Base-by-base conservation (phyloP, 2,329 filamentous ascomycete species). In the Podosphaera leucotricha region DNA sequence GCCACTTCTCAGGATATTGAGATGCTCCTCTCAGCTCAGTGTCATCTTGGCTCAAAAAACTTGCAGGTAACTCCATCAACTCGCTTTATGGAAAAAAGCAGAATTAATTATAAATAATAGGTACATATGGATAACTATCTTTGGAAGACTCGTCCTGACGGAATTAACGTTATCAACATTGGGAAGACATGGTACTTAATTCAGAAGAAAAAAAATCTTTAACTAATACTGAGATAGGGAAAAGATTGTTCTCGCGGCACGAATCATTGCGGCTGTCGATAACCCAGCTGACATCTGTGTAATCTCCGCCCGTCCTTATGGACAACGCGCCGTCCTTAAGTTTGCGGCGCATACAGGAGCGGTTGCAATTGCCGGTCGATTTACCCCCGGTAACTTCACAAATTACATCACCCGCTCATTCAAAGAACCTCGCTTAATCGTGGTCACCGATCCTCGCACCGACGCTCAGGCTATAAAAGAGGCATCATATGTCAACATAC, bases 341-440 rank as follows among this genome's bases (percentile, higher is more conserved):
- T 98, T 98, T 72, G 90, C 90, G 61, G 72, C 85, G 54, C 90
- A 98, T 80, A 98, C 90, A 56, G 90, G 90, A 65, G 86, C 92
- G 61, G 82, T 85, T 61, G 82, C 90, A 66, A 98, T 98, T 62
- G 92, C 90, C 61, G 90, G 90, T 72, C 90, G 90, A 66, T 98
- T 98, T 81, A 98, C 90, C 64, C 90, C 90, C 65, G 90, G 90
- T 82, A 93, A 87, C 69, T 98, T 98, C 80, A 98, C 90, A 76
- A 98, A 98, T 79, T 98, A 98, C 81, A 98, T 98, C 80, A 98
- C 92, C 68, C 87, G 90, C 63, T 95, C 90, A 55, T 98, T 98
- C 85, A 94, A 94, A 80, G 90, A 98, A 75, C 90, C 90, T 64
- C 92, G 92, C 67, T 76, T 98, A 63, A 95, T 98, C 69, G 78